These are phyloP conservation scores for Neopestalotiopsis clavispora DNA, from an alignment of 2,329 filamentous ascomycete genomes.

Conservation along the genomic window DNA sequence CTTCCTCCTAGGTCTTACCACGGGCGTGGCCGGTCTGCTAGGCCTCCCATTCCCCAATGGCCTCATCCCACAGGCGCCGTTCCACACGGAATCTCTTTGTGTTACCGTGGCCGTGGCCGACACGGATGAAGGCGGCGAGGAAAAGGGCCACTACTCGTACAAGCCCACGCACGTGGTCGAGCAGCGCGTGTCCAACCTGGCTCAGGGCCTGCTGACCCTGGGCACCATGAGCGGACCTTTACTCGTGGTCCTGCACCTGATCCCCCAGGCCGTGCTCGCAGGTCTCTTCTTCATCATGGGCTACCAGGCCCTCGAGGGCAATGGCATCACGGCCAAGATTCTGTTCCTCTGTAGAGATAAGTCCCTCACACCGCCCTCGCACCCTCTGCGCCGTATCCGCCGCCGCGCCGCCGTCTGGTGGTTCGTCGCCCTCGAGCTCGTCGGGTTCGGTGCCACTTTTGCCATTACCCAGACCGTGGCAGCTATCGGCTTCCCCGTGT, in stretches of 20 bases:
- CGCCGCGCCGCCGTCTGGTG: conserved; percentile 71
- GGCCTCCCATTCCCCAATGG: conserved; percentile 84
- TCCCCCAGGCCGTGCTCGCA: conserved; percentile 79
- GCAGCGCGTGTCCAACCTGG: conserved; percentile 79
- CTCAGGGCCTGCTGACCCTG: conserved; percentile 77
- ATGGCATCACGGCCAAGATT: conserved; percentile 78
- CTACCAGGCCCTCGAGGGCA: conserved; percentile 75
- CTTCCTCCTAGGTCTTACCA: conserved; percentile 80
- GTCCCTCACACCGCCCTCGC: conserved; percentile 60
- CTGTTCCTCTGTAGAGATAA: conserved; percentile 71
- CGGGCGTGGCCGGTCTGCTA: conserved; percentile 74
- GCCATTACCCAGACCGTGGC: conserved; percentile 84
- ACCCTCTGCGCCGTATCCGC: conserved; percentile 65
- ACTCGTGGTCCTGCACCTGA: conserved; percentile 74
- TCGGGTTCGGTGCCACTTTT: conserved; percentile 78
- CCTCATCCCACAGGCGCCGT: conserved; percentile 82
- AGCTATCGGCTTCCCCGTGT: conserved; percentile 79
- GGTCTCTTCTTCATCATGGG: conserved; percentile 88
- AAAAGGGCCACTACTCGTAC: conserved; percentile 60
- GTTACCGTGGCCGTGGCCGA: conserved; percentile 65
- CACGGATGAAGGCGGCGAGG: conserved; percentile 55
- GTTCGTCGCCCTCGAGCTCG: conserved; percentile 71
- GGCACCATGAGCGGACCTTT: conserved; percentile 80
- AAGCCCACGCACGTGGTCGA: conserved; percentile 71
- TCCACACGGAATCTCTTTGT: conserved; percentile 80